Base-by-base conservation (phyloP, 805 yeast genomes). In the Wickerhamiella parazyma region DNA sequence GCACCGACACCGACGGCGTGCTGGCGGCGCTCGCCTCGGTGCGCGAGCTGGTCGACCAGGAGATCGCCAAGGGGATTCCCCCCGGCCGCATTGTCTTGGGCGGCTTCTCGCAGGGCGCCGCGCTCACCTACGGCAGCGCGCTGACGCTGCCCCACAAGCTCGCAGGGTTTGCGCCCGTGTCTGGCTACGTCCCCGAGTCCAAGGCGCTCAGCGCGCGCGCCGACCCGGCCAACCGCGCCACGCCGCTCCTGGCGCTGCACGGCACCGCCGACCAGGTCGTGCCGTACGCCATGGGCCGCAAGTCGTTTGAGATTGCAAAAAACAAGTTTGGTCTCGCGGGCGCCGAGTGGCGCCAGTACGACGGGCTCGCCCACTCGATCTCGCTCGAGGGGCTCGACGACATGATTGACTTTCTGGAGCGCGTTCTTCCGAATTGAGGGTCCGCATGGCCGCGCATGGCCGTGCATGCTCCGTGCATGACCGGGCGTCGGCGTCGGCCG, bases 21-120 rank as follows among this genome's bases (percentile, higher is more conserved):
- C 48, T 54, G 37, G 53, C 49, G 44, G 50, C 63, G 21, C 56
- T 58, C 5, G 55, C 47, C n/a, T 45, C 48, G 7, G 49, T 66
- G 33, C 51, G 57, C 41, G 43, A 42, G 26, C 50, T 63, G 10
- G 48, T 67, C 20, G 54, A 55, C 25, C 55, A 53, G 37, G 65
- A 61, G 46, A 51, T 59, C 19, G 51, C 44, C 8, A 46, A 47
- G 6, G 70, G 70, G 5, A 56, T 64, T 19, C 56, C 64, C 6
- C 45, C 65, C 10, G 52, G 56, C 28, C 73, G 80, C 42, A 80
- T 91, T 38, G 66, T 91, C n/a, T 66, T 91, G 45, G 97, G 97
- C 28, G 98, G 98, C 0, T 91, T 91, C 58, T 80, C 93, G 4
- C 98, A 91, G 63, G 98, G 98, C 44, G 93, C 85, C 39, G 86